These are phyloP conservation scores for Petunia hybrid DNA, from an alignment of 305 asterid genomes.

Conservation along the genomic window DNA sequence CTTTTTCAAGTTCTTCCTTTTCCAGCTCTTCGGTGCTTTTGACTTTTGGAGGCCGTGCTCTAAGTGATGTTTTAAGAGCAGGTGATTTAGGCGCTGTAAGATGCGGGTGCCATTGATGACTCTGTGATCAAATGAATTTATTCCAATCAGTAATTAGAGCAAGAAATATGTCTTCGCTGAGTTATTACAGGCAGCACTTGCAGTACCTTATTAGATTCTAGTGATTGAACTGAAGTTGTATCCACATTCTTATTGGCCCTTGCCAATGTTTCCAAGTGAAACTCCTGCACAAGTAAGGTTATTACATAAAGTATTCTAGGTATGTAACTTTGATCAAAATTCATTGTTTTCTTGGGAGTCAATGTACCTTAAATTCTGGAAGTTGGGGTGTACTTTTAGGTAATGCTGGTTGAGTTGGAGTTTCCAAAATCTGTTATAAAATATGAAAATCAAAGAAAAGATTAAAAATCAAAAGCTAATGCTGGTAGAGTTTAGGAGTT, in stretches of 20 bases:
- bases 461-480: background rate
- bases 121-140: slow-evolving; percentile 48
- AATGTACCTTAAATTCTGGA: slow-evolving; percentile 76
- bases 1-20: slow-evolving; percentile 73
- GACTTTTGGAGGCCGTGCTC: slow-evolving; percentile 83
- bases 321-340: background rate
- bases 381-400: slow-evolving; percentile 77
- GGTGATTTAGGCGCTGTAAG: slow-evolving; percentile 92
- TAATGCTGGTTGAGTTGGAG: slow-evolving; percentile 60
- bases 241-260: slow-evolving; percentile 78
- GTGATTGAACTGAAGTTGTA: slow-evolving; percentile 68
- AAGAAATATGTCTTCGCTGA: background rate
- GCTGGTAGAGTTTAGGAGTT: slow-evolving; percentile 39
- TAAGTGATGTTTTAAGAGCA: slow-evolving; percentile 71
- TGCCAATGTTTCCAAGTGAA: slow-evolving; percentile 86
- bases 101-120: slow-evolving; percentile 68
- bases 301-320: background rate
- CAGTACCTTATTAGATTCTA: slow-evolving; percentile 63
- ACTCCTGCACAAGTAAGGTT: slow-evolving; percentile 66
- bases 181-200: slow-evolving; percentile 30
- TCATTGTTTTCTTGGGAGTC: background rate
- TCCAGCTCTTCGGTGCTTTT: slow-evolving; percentile 79
- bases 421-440: slow-evolving; percentile 66
- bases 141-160: background rate
- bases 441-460: slow-evolving; percentile 22